Evolutionary conservation across 1,284 basidiomycete species (phyloP), one percentile per base, ranked within the genome.

Genomic region (Heterobasidion occidentale): DNA sequence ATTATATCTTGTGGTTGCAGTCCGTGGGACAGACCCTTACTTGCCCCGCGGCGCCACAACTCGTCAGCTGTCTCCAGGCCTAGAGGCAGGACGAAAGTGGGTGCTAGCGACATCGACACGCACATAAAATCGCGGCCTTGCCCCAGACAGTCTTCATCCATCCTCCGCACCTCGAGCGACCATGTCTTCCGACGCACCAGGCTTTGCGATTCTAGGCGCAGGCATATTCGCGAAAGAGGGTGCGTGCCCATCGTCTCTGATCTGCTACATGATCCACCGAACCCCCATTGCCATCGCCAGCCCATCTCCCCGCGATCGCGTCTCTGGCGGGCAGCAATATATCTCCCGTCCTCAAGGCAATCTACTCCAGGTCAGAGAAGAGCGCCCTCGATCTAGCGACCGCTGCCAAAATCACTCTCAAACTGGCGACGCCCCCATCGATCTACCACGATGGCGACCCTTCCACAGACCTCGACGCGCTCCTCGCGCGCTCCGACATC

Each of bases 291-390:
- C 11, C 38, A n/a, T 1, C 38, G 12, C 69, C 67, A 86, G 86
- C 86, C 8, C 86, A 92, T 70, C 73, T 92, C 19, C 90, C 90
- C 44, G 83, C 86, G 11, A 76, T 92, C 54, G 76, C 76, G 17
- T 65, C 71, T 14, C 74, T 88, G 50, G 73, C 74, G 33, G 67
- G 67, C 45, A 68, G 72, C 49, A 70, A 12, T 20, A 27, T 19
- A 34, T 36, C 76, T 11, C 75, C 77, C 52, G 64, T 67, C 34
- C 74, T 92, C 54, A 82, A 77, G 61, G 87, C 88, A 1, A 75
- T 93, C 58, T 92, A 92, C 74, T 93, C 90, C n/a, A 81, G 88
- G 52, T 89, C 88, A 1, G 71, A 80, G 60, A 78, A 77, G 63
- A 86, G 82, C 55, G 82, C 84, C 2, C 68, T 69, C 15, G 74